Conservation (phyloP, 352 stramenopile genomes). For the Pythium pectinolyticum region DNA sequence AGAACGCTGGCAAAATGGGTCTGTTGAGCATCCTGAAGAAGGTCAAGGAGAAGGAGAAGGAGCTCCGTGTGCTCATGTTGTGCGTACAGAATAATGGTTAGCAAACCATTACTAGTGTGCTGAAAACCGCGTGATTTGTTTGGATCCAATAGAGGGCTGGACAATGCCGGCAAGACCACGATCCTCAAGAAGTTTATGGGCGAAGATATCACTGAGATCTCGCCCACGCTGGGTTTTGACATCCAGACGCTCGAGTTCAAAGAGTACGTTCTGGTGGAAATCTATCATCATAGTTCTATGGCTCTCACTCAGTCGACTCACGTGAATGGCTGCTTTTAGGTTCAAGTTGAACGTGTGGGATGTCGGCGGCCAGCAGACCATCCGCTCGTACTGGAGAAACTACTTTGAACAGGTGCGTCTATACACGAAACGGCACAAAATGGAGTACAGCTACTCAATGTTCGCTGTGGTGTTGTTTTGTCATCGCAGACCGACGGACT, state of each 20-base stretch:
- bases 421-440: neutral
- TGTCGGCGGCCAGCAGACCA: slow-evolving; percentile 97
- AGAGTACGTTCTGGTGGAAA: too few relatives aligned
- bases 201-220: slow-evolving; percentile 96
- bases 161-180: slow-evolving; percentile 99
- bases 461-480: neutral
- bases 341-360: slow-evolving; percentile 92
- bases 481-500: slow-evolving; percentile 93
- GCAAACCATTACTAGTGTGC: neutral
- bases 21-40: slow-evolving; percentile 95
- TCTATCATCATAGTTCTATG: too few relatives aligned
- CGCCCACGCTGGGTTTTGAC: slow-evolving; percentile 98
- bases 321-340: slow-evolving; percentile 15
- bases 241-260: slow-evolving; percentile 99
- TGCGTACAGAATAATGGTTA: slow-evolving; percentile 30
- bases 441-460: neutral
- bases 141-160: slow-evolving; percentile 83
- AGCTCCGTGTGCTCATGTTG: slow-evolving; percentile 98
- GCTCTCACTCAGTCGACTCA: too few relatives aligned
- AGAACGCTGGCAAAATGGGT: slow-evolving; percentile 55
- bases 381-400: slow-evolving; percentile 98
- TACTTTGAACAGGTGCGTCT: slow-evolving; percentile 92
- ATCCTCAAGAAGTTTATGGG: slow-evolving; percentile 98
- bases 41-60: slow-evolving; percentile 99
- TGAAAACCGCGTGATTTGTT: neutral